Percentiles rank a stretch among this genome's conserved stretches.
Evolutionary conservation across 257 asterid genomes (phyloP).

Genomic region (Nicotiana undulata): DNA sequence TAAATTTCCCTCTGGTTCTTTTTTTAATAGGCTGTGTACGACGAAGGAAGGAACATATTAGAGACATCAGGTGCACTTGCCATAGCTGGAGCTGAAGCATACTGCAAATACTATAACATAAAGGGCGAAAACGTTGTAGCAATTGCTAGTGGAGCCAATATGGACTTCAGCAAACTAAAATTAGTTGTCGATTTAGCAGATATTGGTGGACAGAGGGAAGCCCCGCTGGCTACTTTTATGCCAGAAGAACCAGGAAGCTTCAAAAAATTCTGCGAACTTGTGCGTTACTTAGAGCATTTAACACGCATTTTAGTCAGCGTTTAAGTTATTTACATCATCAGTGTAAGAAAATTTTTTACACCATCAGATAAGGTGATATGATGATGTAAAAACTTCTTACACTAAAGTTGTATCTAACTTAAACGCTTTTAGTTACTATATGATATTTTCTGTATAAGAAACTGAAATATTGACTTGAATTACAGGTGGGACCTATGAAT

Average conservation of each 20-base stretch:
- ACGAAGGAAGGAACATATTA: conserved; percentile 81
- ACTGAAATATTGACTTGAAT: neutral
- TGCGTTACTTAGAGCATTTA: conserved; percentile 14
- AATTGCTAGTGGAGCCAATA: conserved; percentile 89
- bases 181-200: conserved; percentile 78
- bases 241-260: conserved; percentile 75
- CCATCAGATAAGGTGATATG: too few relatives aligned
- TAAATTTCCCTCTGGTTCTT: neutral
- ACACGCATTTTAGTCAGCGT: neutral
- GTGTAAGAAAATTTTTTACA: too few relatives aligned
- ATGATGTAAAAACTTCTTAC: too few relatives aligned
- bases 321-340: too few relatives aligned
- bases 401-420: neutral
- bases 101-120: conserved; percentile 66
- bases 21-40: conserved; percentile 66
- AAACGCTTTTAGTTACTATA: neutral
- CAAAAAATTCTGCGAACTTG: conserved; percentile 52
- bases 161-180: conserved; percentile 81
- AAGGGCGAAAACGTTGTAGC: conserved; percentile 73
- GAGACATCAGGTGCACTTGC: conserved; percentile 98
- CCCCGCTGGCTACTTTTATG: conserved; percentile 70
- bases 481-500: conserved; percentile 72
- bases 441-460: neutral
- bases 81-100: conserved; percentile 89
- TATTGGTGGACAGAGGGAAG: conserved; percentile 70